A percentile compares a stretch with the other conserved stretches of the same genome.
Evolutionary conservation across 768 basidiomycete genomes (phyloP).

Genomic region (Lactarius psammicola): DNA sequence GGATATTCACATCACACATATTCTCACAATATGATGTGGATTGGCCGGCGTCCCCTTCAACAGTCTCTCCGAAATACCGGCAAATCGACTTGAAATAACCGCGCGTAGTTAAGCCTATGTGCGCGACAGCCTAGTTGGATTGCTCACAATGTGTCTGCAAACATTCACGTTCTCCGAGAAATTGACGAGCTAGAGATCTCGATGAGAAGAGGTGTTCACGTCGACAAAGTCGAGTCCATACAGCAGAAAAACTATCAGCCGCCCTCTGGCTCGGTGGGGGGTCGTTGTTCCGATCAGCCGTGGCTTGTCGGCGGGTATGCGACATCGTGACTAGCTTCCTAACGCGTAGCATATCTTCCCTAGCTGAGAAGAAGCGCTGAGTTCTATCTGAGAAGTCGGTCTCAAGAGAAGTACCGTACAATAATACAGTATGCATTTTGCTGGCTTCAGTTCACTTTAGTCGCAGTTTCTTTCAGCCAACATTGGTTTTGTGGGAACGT

Average conservation of each 20-base stretch:
- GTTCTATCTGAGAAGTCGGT: background rate
- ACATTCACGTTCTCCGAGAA: slow-evolving; percentile 57
- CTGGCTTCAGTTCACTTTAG: slow-evolving; percentile 46
- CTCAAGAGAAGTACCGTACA: slow-evolving; percentile 45
- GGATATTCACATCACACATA: slow-evolving; percentile 74
- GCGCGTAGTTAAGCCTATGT: background rate
- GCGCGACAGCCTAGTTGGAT: background rate
- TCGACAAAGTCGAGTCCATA: slow-evolving; percentile 35
- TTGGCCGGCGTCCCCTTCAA: slow-evolving; percentile 49
- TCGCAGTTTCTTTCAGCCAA: background rate
- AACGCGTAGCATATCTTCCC: slow-evolving; percentile 67
- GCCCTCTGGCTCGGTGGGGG: slow-evolving; percentile 67
- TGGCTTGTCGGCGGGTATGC: slow-evolving; percentile 45
- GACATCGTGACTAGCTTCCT: slow-evolving; percentile 49
- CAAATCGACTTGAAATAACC: slow-evolving; percentile 57
- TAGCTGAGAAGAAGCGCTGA: slow-evolving; percentile 44
- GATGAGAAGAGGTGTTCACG: slow-evolving; percentile 34
- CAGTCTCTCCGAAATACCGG: slow-evolving; percentile 73
- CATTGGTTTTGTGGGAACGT: slow-evolving; percentile 30
- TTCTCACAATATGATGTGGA: slow-evolving; percentile 57
- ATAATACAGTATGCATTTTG: slow-evolving; percentile 81
- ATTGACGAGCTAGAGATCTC: slow-evolving; percentile 41
- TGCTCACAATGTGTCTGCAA: slow-evolving; percentile 71
- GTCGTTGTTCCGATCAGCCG: slow-evolving; percentile 46
- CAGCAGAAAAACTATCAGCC: slow-evolving; percentile 59